Evolutionary conservation across 2,329 filamentous ascomycete genomes (phyloP), one percentile per base, ranked within the genome.

Genomic region (Phyllosticta citribraziliensis): DNA sequence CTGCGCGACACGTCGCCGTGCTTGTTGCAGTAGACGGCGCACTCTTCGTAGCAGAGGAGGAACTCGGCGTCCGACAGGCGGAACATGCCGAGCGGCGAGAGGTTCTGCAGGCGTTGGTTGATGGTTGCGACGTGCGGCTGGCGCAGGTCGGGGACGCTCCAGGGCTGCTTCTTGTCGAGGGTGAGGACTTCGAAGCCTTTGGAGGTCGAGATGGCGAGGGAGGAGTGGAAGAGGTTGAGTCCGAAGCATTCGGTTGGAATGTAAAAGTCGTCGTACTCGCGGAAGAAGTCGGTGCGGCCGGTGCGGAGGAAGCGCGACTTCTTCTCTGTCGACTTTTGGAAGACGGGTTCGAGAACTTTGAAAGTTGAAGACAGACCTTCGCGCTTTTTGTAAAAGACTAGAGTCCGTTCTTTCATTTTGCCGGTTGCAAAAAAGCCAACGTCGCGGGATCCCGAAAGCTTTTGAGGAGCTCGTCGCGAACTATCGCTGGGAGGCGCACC

Each of bases 241-340:
- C 89, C 91, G 74, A 88, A 96, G 73, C 91, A 97, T 72, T 99
- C 95, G 2, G 89, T 88, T 0, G 94, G 94, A 67, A 99, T 92
- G 76, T 97, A 99, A 75, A 99, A 99, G 67, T 97, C 94, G 76
- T 99, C 94, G 72, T 92, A 99, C 71, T 99, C 94, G 64, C 94
- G 88, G 85, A 97, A 99, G 68, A 93, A 93, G 68, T 99, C 94
- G 0, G 93, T 97, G 63, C 84, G 86, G 20, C 91, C 91, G 10
- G 83, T 82, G 19, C 85, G 79, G 70, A 84, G 86, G 65, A 87
- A 79, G 9, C 90, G 85, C 4, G 85, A 83, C 68, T 87, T 89
- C 78, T 89, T 93, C 70, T 96, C 89, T 0, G 89, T 87, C 0
- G 91, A 88, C 71, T 96, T 97, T 67, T 97, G 92, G 70, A 94